A percentile compares a stretch with the other conserved stretches of the same genome.
These are phyloP conservation scores for Psilocybe subaeruginosa DNA, from an alignment of 768 basidiomycete genomes.

Conservation along the genomic window DNA sequence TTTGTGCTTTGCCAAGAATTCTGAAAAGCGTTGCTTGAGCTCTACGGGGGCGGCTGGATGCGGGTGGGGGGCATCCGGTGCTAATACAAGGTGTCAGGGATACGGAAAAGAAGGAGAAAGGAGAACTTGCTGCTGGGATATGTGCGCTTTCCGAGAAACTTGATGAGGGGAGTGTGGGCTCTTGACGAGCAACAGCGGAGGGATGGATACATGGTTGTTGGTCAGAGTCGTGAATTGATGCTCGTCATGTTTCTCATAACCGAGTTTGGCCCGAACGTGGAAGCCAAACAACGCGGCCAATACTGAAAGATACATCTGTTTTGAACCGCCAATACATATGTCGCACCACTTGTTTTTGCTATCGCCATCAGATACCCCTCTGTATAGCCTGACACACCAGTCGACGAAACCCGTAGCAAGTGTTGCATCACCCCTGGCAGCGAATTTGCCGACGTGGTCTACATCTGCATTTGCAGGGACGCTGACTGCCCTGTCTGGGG, in stretches of 20 bases:
- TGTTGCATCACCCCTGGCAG: slow-evolving; percentile 68
- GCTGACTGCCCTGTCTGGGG: slow-evolving; percentile 83
- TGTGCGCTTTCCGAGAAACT: slow-evolving; percentile 61
- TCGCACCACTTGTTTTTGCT: slow-evolving; percentile 87
- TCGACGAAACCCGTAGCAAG: slow-evolving; percentile 72
- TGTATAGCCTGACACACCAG: slow-evolving; percentile 83
- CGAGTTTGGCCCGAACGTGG: slow-evolving; percentile 12
- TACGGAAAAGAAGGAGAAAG: background rate
- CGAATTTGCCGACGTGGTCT: slow-evolving; percentile 88
- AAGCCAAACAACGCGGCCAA: slow-evolving; percentile 19
- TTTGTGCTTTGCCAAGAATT: slow-evolving; percentile 41
- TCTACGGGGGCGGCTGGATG: slow-evolving; percentile 75
- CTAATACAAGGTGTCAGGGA: slow-evolving; percentile 16
- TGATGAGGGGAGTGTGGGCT: slow-evolving; percentile 62
- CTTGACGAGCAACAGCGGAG: slow-evolving; percentile 36
- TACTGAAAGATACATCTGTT: no score
- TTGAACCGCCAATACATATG: slow-evolving; percentile 43
- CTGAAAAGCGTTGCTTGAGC: slow-evolving; percentile 50
- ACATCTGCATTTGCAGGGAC: slow-evolving; percentile 92
- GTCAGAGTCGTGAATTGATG: background rate
- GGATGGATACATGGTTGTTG: slow-evolving; percentile 26
- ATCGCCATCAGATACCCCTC: slow-evolving; percentile 84
- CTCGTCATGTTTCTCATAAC: slow-evolving; percentile 1
- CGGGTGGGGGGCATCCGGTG: slow-evolving; percentile 46
- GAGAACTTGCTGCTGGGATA: slow-evolving; percentile 46